These are phyloP conservation scores for Rhodotorula sp. DNA, from an alignment of 1,284 basidiomycete species.

Conservation along the genomic window DNA sequence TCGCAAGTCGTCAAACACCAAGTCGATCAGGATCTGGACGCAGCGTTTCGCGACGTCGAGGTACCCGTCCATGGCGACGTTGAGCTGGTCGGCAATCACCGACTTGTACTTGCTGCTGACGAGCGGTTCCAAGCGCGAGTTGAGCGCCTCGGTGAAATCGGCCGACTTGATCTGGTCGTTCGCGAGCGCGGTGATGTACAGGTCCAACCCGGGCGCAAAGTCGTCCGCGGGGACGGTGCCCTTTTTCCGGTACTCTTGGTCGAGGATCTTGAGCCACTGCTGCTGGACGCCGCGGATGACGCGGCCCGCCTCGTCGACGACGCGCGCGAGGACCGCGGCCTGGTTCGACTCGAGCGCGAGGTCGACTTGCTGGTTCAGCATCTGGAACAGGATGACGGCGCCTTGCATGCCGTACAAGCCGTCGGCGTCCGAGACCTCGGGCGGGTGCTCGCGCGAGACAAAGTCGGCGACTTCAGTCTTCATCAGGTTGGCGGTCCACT, in stretches of 20 bases:
- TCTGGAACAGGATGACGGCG: slow-evolving; percentile 92
- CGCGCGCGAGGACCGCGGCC: slow-evolving; percentile 84
- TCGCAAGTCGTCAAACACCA: slow-evolving; percentile 92
- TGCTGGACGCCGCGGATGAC: slow-evolving; percentile 88
- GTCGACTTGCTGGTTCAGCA: slow-evolving; percentile 90
- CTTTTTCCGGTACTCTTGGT: slow-evolving; percentile 82
- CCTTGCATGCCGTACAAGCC: slow-evolving; percentile 89
- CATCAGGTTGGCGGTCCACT: slow-evolving; percentile 95
- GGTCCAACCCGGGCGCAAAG: slow-evolving; percentile 75
- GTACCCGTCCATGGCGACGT: slow-evolving; percentile 96
- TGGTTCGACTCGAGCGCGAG: slow-evolving; percentile 93
- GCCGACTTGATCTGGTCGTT: slow-evolving; percentile 98
- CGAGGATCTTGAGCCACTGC: slow-evolving; percentile 81
- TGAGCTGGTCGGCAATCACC: slow-evolving; percentile 78
- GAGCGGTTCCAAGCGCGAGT: slow-evolving; percentile 79
- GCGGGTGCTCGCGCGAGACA: slow-evolving; percentile 74
- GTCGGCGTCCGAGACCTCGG: slow-evolving; percentile 76
- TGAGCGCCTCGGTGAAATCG: slow-evolving; percentile 84
- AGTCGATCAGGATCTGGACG: slow-evolving; percentile 86
- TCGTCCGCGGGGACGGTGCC: slow-evolving; percentile 70
- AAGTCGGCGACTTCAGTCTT: slow-evolving; percentile 85
- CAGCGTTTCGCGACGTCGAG: slow-evolving; percentile 97
- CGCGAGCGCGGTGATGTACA: slow-evolving; percentile 96
- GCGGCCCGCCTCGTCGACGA: slow-evolving; percentile 81
- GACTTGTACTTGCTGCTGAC: slow-evolving; percentile 89